Base-by-base conservation (phyloP, 345 rosid genomes). In the Syzygium aromaticum region DNA sequence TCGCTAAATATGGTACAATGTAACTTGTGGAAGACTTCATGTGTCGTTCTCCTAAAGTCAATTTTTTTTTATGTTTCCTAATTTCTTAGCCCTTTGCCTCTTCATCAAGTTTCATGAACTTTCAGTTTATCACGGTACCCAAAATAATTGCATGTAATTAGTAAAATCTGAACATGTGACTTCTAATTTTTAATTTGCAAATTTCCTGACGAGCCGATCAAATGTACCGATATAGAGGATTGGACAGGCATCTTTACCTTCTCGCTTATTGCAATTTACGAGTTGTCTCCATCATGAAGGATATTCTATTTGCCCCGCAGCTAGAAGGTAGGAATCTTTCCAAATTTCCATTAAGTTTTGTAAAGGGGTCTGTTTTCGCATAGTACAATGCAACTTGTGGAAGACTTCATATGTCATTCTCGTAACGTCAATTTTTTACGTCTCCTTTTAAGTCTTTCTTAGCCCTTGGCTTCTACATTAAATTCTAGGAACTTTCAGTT, bases 21-120 rank as follows among this genome's bases (percentile, higher is more conserved):
- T 2, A 59, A 12, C 14, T 12, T 27, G 67, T 59, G 33, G 5
- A 59, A 59, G 67, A 59, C 4, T 0, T 59, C 15, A 27, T 59
- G 5, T 0, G 0, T 27, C 33, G 2, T 27, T 27, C 17, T 27
- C 4, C 2, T 59, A 3, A 59, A 59, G 17, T 27, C 67, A 27
- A 59, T n/a, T 27, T 59, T 59, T n/a, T n/a, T n/a, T n/a, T n/a
- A n/a, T n/a, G n/a, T n/a, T n/a, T n/a, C n/a, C n/a, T n/a, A n/a
- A n/a, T 1, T 59, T 3, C 64, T 59, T 11, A 11, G 64, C 30
- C 15, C 15, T 59, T 59, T 11, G 28, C 30, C 0, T 11, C 5
- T 10, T 57, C 6, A 11, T 23, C 28, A 11, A 57, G 63, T 25
- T 57, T 2, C 28, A 23, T 25, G 14, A 23, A 57, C 63, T 23